Percentiles rank a stretch among this genome's conserved stretches.
Evolutionary conservation across 2,329 filamentous ascomycete species (phyloP).

Genomic region (Lachnellula hyalina): DNA sequence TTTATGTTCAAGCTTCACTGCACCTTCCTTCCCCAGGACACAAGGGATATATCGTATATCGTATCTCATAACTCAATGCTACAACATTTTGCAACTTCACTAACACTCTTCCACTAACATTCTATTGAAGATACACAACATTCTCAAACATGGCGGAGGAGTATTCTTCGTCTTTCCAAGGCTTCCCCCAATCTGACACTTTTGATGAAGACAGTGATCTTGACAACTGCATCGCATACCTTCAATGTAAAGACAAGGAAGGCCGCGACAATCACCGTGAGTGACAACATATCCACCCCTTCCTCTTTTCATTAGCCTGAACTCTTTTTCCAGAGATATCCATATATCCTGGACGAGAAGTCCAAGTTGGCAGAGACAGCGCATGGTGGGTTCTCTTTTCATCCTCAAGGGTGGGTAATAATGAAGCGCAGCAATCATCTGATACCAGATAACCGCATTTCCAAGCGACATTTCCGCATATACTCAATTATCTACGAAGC

Average conservation of each 20-base stretch:
- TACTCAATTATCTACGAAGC: constrained; percentile 49
- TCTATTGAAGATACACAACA: not conserved
- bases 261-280: constrained; percentile 1
- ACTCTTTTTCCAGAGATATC: constrained; percentile 7
- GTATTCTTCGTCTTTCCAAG: not conserved
- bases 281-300: not conserved
- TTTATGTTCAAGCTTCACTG: not conserved
- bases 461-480: constrained; percentile 50
- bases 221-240: not conserved
- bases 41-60: not conserved
- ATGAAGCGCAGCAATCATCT: constrained; percentile 33
- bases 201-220: not conserved
- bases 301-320: constrained; percentile 1
- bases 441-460: constrained; percentile 40
- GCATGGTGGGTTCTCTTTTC: constrained; percentile 23
- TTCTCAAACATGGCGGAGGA: not conserved
- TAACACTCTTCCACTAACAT: not conserved
- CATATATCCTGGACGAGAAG: constrained; percentile 15
- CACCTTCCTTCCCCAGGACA: not conserved
- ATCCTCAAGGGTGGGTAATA: not conserved
- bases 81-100: not conserved
- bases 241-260: not conserved
- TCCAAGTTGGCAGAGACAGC: constrained; percentile 28
- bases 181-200: not conserved
- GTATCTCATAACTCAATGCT: not conserved